A percentile compares a stretch with the other conserved stretches of the same genome.
Conservation (phyloP, 2,329 filamentous ascomycete genomes). For the Tolypocladium cylindrosporum region DNA sequence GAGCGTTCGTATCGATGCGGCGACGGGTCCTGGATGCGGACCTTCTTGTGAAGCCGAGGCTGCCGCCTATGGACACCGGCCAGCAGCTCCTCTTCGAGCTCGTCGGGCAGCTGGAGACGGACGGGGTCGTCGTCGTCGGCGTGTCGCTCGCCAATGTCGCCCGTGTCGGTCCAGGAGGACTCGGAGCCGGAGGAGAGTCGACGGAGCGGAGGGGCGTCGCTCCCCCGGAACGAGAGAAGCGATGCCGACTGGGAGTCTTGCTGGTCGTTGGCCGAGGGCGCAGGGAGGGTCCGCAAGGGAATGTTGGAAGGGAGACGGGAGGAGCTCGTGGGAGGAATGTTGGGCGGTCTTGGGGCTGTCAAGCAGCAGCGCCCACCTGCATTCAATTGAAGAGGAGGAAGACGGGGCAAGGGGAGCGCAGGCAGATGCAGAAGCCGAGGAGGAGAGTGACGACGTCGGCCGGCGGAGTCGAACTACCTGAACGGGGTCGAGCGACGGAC, state of each 20-base stretch:
- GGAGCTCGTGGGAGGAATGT: conserved; percentile 68
- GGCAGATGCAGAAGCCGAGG: conserved; percentile 14
- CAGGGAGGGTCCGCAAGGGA: conserved; percentile 66
- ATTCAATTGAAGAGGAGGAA: conserved; percentile 18
- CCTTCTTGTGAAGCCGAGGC: conserved; percentile 43
- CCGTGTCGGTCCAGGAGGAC: conserved; percentile 86
- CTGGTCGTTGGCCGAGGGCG: conserved; percentile 24
- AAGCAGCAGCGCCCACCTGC: conserved; percentile 62
- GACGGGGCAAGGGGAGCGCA: conserved; percentile 19
- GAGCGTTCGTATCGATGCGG: conserved; percentile 26
- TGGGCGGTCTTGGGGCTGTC: conserved; percentile 70
- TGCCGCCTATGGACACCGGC: conserved; percentile 37
- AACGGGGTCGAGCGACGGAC: conserved; percentile 16
- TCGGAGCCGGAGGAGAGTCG: conserved; percentile 48
- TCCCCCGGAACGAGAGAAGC: conserved; percentile 20
- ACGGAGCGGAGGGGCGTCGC: conserved; percentile 32
- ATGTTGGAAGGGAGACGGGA: conserved; percentile 73
- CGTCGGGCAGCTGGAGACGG: conserved; percentile 56
- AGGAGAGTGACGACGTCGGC: conserved; percentile 11
- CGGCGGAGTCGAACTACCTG: conserved; percentile 13
- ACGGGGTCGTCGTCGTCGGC: conserved; percentile 76
- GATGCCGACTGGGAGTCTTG: conserved; percentile 31
- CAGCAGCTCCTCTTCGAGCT: conserved; percentile 53
- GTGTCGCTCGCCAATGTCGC: conserved; percentile 87
- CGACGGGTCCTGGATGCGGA: conserved; percentile 53